Conservation (phyloP, 2,329 filamentous ascomycete genomes). For the Diaporthe capsici region DNA sequence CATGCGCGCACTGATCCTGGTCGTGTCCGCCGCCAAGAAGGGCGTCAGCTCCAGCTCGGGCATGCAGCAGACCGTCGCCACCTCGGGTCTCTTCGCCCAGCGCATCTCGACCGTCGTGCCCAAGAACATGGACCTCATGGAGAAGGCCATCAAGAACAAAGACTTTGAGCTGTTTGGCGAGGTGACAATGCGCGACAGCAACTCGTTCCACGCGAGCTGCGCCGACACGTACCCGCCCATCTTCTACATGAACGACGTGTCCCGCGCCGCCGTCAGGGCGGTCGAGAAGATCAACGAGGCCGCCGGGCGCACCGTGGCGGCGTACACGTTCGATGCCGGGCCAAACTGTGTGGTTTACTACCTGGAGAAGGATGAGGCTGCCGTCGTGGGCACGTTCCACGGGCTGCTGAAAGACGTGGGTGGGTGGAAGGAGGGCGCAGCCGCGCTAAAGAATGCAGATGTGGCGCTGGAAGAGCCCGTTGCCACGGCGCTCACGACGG, state of each 20-base stretch:
- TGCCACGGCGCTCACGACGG: constrained; percentile 77
- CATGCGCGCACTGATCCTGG: constrained; percentile 93
- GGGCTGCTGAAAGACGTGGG: constrained; percentile 71
- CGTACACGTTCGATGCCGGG: constrained; percentile 97
- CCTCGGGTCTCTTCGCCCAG: constrained; percentile 87
- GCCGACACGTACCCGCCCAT: constrained; percentile 97
- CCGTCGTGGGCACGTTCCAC: constrained; percentile 85
- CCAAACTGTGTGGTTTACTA: constrained; percentile 99
- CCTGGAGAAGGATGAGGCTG: constrained; percentile 80
- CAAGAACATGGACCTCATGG: constrained; percentile 85
- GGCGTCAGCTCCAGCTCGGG: constrained; percentile 92
- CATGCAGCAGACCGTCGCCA: constrained; percentile 97
- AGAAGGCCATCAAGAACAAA: constrained; percentile 80
- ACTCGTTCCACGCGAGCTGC: constrained; percentile 96
- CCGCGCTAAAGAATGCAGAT: constrained; percentile 62
- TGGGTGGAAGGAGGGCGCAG: constrained; percentile 77
- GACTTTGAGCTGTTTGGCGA: constrained; percentile 91
- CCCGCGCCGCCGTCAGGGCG: constrained; percentile 85
- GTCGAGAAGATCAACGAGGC: constrained; percentile 90
- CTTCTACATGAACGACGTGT: constrained; percentile 98
- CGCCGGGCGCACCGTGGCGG: constrained; percentile 84
- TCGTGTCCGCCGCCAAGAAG: constrained; percentile 95
- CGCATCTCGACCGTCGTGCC: constrained; percentile 85
- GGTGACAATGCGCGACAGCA: constrained; percentile 96
- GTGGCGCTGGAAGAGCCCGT: constrained; percentile 76